phyloP scores from a whole-genome alignment of 2,329 filamentous ascomycete species.

The Penicillium paneum region DNA sequence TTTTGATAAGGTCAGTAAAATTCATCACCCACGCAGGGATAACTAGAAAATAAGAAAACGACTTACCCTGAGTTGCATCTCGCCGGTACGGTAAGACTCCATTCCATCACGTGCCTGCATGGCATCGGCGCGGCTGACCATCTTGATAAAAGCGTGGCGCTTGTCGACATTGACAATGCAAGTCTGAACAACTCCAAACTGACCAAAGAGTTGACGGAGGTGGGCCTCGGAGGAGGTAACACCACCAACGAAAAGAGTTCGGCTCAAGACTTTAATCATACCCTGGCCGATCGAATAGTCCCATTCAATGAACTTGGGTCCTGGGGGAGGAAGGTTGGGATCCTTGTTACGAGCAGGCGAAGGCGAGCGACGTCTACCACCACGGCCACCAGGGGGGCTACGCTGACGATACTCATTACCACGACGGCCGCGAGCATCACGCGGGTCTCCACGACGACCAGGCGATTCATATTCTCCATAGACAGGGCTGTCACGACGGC shows the following conservation, averaged over 20 bases:
- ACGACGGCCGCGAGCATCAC: constrained; percentile 49
- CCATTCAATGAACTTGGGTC: constrained; percentile 74
- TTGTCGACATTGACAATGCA: constrained; percentile 99
- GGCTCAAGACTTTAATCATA: constrained; percentile 86
- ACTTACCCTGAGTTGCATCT: constrained; percentile 69
- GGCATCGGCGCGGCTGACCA: constrained; percentile 85
- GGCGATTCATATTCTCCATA: constrained; percentile 71
- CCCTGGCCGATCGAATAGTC: constrained; percentile 71
- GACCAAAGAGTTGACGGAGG: constrained; percentile 73
- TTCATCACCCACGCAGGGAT: background rate
- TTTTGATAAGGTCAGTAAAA: background rate
- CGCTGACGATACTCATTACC: constrained; percentile 79
- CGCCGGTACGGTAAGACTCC: constrained; percentile 71
- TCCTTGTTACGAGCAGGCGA: constrained; percentile 50
- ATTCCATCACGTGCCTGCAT: constrained; percentile 80
- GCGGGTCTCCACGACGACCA: constrained; percentile 57
- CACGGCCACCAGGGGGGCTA: constrained; percentile 65
- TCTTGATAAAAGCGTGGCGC: constrained; percentile 97
- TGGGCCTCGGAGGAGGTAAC: constrained; percentile 84
- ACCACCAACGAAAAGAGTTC: constrained; percentile 94
- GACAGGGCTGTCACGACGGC: constrained; percentile 64
- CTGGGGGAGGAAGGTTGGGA: constrained; percentile 44
- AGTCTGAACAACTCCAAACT: constrained; percentile 85
- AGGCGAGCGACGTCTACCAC: constrained; percentile 58
- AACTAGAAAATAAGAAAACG: background rate